phyloP scores from a whole-genome alignment of 1,139 yeast species.

The Magnusiomyces paraingens region DNA sequence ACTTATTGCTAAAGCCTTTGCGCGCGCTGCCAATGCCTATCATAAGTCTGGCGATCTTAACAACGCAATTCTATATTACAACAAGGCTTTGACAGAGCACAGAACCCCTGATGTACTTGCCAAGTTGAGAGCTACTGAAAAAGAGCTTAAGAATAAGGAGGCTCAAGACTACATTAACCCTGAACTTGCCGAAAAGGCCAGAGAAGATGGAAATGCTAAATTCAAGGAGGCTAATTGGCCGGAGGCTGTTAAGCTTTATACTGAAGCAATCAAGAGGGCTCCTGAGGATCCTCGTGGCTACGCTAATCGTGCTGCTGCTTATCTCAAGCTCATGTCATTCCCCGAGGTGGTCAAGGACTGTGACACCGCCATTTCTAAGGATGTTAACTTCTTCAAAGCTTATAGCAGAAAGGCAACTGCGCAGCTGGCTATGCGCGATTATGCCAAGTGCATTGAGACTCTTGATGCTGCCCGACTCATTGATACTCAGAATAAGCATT shows the following conservation, averaged over 20 bases:
- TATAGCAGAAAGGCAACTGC: constrained; percentile 96
- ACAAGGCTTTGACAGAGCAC: constrained; percentile 92
- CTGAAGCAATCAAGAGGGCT: constrained; percentile 93
- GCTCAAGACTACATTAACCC: constrained; percentile 77
- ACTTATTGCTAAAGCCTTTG: constrained; percentile 84
- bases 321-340: constrained; percentile 90
- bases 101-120: constrained; percentile 90
- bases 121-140: constrained; percentile 83
- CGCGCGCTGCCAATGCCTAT: constrained; percentile 81
- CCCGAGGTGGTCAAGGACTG: constrained; percentile 95
- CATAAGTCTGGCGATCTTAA: constrained; percentile 66
- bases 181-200: constrained; percentile 91
- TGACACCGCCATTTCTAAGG: constrained; percentile 79
- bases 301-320: constrained; percentile 96
- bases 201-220: constrained; percentile 82
- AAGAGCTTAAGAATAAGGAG: constrained; percentile 73
- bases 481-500: constrained; percentile 60
- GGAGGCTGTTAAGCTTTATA: constrained; percentile 85
- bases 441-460: constrained; percentile 73
- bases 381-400: constrained; percentile 86
- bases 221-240: constrained; percentile 97
- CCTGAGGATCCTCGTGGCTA: constrained; percentile 97
- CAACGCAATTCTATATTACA: constrained; percentile 71
- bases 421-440: constrained; percentile 85
- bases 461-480: constrained; percentile 68